Conservation (phyloP, 352 stramenopile species). For the Ophiocytium majus region DNA sequence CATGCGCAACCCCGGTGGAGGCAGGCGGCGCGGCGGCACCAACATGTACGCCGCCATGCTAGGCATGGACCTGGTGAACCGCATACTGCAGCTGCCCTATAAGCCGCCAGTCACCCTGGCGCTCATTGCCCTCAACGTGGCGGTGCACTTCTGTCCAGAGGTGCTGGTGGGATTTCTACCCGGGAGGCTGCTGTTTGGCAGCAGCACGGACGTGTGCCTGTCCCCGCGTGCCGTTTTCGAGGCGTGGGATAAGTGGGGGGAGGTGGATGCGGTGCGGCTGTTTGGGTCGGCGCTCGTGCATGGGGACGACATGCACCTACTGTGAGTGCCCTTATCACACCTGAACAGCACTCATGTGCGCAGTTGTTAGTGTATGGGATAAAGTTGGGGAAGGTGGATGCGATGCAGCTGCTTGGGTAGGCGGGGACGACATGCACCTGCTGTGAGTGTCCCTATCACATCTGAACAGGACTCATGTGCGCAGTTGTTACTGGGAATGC, state of each 20-base stretch:
- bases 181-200: slow-evolving; percentile 16
- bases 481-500: slow-evolving; percentile 39
- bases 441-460: no score
- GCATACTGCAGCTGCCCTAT: slow-evolving; percentile 28
- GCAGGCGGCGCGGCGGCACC: background rate
- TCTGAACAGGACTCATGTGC: no score
- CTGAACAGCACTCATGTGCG: no score
- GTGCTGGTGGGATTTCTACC: slow-evolving; percentile 17
- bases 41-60: slow-evolving; percentile 25
- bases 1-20: slow-evolving; percentile 18
- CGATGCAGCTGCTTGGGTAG: slow-evolving; percentile 63
- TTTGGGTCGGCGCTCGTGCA: slow-evolving; percentile 74
- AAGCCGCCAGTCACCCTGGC: slow-evolving; percentile 43
- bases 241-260: background rate
- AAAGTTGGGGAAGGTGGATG: slow-evolving; percentile 23
- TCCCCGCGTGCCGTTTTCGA: slow-evolving; percentile 25
- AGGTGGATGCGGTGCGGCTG: slow-evolving; percentile 56
- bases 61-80: slow-evolving; percentile 25
- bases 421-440: slow-evolving; percentile 73
- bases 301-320: slow-evolving; percentile 75
- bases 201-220: slow-evolving; percentile 31
- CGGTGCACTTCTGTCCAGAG: slow-evolving; percentile 39
- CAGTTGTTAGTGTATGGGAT: no score
- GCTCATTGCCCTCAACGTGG: slow-evolving; percentile 37
- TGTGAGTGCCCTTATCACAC: no score